Percentiles rank a stretch among this genome's conserved stretches.
Conservation (phyloP, 1,284 basidiomycete genomes). For the Microbotryum silenes-acaulis region DNA sequence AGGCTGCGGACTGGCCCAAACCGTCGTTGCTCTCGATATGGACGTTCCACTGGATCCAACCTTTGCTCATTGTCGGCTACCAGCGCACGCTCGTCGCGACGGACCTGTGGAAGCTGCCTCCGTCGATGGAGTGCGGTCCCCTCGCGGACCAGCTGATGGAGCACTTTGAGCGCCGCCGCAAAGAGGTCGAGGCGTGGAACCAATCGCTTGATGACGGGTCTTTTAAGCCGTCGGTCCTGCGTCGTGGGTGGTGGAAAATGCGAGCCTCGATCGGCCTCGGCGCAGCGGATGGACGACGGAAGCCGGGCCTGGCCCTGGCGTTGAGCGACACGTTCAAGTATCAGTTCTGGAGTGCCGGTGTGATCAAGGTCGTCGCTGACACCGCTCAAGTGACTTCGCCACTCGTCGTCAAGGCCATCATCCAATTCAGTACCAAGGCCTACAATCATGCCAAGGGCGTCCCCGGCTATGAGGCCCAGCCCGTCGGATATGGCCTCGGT, state of each 20-base stretch:
- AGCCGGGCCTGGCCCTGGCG: slow-evolving; percentile 20
- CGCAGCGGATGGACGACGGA: slow-evolving; percentile 18
- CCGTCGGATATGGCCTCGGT: slow-evolving; percentile 65
- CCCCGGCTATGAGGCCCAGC: slow-evolving; percentile 49
- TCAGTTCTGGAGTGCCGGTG: slow-evolving; percentile 72
- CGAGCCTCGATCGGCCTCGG: slow-evolving; percentile 14
- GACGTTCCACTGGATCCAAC: slow-evolving; percentile 60
- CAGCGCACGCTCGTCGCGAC: slow-evolving; percentile 44
- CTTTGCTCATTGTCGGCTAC: slow-evolving; percentile 51
- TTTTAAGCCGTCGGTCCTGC: slow-evolving; percentile 31
- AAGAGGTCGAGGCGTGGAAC: slow-evolving; percentile 40
- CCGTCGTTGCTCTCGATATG: slow-evolving; percentile 48
- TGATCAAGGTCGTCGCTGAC: slow-evolving; percentile 59
- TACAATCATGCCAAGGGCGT: slow-evolving; percentile 50
- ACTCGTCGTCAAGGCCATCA: slow-evolving; percentile 69
- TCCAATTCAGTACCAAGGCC: slow-evolving; percentile 63
- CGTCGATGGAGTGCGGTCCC: slow-evolving; percentile 47
- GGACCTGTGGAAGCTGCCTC: slow-evolving; percentile 46
- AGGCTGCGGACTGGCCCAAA: slow-evolving; percentile 51
- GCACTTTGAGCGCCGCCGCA: slow-evolving; percentile 34
- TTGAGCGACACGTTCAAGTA: slow-evolving; percentile 60
- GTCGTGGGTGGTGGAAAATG: slow-evolving; percentile 25
- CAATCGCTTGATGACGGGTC: slow-evolving; percentile 30
- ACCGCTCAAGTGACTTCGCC: slow-evolving; percentile 61
- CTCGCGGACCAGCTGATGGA: slow-evolving; percentile 46